Evolutionary conservation across 2,329 filamentous ascomycete genomes (phyloP), one percentile per base, ranked within the genome.

Genomic region (Remersonia thermophila): DNA sequence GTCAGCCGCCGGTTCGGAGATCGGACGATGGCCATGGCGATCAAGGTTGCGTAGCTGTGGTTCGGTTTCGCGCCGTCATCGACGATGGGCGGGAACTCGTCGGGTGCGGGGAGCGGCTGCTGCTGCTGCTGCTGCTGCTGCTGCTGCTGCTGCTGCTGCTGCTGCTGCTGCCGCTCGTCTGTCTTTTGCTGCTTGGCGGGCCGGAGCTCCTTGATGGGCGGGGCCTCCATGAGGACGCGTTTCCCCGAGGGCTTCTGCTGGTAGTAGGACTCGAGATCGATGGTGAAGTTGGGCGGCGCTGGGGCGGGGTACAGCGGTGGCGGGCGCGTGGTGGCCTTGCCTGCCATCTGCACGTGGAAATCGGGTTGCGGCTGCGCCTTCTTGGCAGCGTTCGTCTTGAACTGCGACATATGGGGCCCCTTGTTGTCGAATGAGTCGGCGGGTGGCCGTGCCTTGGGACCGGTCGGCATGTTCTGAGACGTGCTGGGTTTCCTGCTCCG

Each of bases 1-100:
- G 91, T 96, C 43, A 96, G 68, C 35, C 83, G 80, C 41, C 86
- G 78, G 42, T 80, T 77, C 10, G 83, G 80, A 4, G 91, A 84
- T 43, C 87, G 78, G 15, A 96, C 67, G 50, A 98, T 95, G 35
- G 91, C 86, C 87, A 95, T 95, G 54, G 84, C 91, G 46, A 96
- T 96, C 48, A 98, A 71, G 49, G 82, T 83, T 14, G 91, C 89
- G 56, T 98, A 98, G 62, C 87, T 96, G 59, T 89, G 85, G 4
- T 77, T 73, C 5, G 91, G 91, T 57, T 98, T 96, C 37, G 69
- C 67, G 50, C 87, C 89, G 54, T 95, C 85, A 53, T 96, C 91
- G 39, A 80, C 66, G 23, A 95, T 75, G 4, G 66, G 58, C 4
- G 86, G 83, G 63, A 94, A 91, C n/a, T 85, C 80, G 44, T 81